Conservation (phyloP, 208 protist species). For the Balamuthia mandrillaris region DNA sequence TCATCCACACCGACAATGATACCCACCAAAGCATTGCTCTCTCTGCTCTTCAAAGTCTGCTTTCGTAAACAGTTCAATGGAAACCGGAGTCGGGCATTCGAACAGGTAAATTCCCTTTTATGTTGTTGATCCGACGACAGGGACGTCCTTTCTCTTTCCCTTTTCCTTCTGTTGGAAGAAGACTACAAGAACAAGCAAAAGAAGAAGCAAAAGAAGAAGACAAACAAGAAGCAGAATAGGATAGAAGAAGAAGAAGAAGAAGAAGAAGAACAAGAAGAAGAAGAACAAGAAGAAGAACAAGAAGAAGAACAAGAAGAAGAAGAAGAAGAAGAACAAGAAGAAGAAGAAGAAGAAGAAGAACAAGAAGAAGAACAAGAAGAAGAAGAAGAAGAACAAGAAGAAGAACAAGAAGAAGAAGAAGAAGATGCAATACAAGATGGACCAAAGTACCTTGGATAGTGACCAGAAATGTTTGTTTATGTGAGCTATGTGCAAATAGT, state of each 20-base stretch:
- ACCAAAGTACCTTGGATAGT: too few species aligned
- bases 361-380: background rate
- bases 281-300: constrained; percentile 2
- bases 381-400: constrained; percentile 1
- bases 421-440: background rate
- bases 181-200: too few species aligned
- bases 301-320: background rate
- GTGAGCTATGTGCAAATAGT: too few species aligned
- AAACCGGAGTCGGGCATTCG: too few species aligned
- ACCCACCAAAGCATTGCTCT: too few species aligned
- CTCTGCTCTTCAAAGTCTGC: too few species aligned
- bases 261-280: background rate
- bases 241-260: constrained; percentile 10
- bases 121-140: too few species aligned
- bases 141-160: too few species aligned
- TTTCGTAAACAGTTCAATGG: too few species aligned
- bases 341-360: background rate
- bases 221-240: background rate
- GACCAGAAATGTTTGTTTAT: too few species aligned
- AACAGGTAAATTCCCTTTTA: too few species aligned
- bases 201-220: background rate
- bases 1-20: too few species aligned
- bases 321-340: background rate
- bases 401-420: background rate
- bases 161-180: background rate